Evolutionary conservation across 495 filamentous ascomycete species (phyloP).

Genomic region (Neurospora hispaniola): DNA sequence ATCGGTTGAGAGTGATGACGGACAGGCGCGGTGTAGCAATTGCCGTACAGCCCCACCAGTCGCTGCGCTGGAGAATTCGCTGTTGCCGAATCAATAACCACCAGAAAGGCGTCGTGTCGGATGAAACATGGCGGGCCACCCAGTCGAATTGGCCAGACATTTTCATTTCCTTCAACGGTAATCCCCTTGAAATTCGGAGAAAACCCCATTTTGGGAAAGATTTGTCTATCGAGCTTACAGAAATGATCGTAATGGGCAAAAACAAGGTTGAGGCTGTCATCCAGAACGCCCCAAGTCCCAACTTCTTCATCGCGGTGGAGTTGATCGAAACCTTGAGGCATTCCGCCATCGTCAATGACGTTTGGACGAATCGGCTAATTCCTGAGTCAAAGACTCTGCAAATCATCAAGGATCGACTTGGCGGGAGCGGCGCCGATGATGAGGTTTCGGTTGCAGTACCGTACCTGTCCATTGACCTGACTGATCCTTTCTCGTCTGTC

Average conservation of each 20-base stretch:
- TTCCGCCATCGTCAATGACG: slow-evolving; percentile 33
- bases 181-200: slow-evolving; percentile 46
- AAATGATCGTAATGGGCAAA: slow-evolving; percentile 34
- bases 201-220: slow-evolving; percentile 65
- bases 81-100: slow-evolving; percentile 17
- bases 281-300: slow-evolving; percentile 21
- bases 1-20: slow-evolving; percentile 2
- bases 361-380: slow-evolving; percentile 25
- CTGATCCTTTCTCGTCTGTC: slow-evolving; percentile 61
- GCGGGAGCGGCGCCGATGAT: slow-evolving; percentile 41
- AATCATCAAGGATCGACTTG: slow-evolving; percentile 41
- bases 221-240: slow-evolving; percentile 61
- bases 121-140: not conserved
- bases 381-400: slow-evolving; percentile 28
- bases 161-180: slow-evolving; percentile 57
- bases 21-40: not conserved
- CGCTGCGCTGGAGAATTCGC: slow-evolving; percentile 29
- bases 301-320: slow-evolving; percentile 53
- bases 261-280: slow-evolving; percentile 52
- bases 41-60: slow-evolving; percentile 13
- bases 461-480: slow-evolving; percentile 57
- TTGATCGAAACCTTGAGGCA: slow-evolving; percentile 44
- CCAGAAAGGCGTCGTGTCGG: not conserved
- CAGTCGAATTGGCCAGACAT: slow-evolving; percentile 57
- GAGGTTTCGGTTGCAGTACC: slow-evolving; percentile 55